Evolutionary conservation across 2,329 filamentous ascomycete species (phyloP).

Genomic region (Pestalotiopsis sp.): DNA sequence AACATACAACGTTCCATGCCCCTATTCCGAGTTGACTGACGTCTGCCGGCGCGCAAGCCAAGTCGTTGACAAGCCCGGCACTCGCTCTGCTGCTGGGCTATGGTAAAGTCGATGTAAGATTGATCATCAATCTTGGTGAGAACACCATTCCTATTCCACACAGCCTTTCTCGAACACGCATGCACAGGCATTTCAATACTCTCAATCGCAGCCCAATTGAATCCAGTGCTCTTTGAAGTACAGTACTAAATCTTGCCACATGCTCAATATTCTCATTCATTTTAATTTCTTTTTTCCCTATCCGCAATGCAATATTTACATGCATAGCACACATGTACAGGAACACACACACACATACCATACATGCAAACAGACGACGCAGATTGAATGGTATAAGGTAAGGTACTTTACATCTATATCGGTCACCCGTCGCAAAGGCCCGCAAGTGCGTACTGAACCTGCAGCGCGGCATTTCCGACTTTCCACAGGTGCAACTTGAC

Average conservation of each 20-base stretch:
- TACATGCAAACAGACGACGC: neutral
- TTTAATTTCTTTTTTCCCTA: neutral
- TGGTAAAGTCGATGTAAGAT: no score
- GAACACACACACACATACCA: neutral
- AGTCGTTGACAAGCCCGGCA: neutral
- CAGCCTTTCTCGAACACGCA: neutral
- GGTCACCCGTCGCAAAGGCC: neutral
- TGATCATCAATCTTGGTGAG: no score
- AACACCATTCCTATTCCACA: neutral
- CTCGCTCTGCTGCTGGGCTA: neutral
- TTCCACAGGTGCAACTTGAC: neutral
- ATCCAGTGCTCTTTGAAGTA: neutral
- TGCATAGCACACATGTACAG: neutral
- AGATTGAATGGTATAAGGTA: neutral
- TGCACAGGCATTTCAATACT: neutral
- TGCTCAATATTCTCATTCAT: neutral
- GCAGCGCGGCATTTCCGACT: neutral
- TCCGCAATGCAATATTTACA: neutral
- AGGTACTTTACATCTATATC: neutral
- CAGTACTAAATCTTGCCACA: neutral
- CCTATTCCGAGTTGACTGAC: neutral
- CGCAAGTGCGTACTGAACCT: neutral
- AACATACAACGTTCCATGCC: conserved; percentile 8
- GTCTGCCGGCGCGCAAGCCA: neutral
- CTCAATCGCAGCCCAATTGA: neutral